These are phyloP conservation scores for Mucor plumbeus DNA, from an alignment of 371 early-diverging fungal genomes.

Conservation along the genomic window DNA sequence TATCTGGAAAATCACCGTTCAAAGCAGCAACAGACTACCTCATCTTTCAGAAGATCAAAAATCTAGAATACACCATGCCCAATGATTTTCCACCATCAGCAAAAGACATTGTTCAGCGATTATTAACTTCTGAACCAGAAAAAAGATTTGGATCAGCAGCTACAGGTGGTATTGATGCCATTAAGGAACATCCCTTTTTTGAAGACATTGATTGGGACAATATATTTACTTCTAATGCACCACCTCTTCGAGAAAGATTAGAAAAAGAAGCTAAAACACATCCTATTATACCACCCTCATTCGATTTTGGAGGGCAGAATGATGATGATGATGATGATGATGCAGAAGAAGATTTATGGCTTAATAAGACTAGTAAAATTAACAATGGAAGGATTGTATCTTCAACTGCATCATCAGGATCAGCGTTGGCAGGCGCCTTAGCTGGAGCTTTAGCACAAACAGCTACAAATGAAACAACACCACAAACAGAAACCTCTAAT, in stretches of 20 bases:
- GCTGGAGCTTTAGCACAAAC: conserved; percentile 1
- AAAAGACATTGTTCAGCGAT: conserved; percentile 71
- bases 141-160: conserved; percentile 71
- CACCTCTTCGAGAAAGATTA: conserved; percentile 35
- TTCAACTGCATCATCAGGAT: not conserved
- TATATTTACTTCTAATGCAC: conserved; percentile 52
- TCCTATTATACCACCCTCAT: conserved; percentile 26
- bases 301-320: conserved; percentile 10
- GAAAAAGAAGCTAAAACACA: conserved; percentile 28
- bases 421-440: not conserved
- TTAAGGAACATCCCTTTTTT: conserved; percentile 92
- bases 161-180: conserved; percentile 67
- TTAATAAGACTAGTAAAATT: conserved; percentile 13
- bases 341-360: conserved; percentile 45
- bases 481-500: not conserved
- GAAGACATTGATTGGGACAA: conserved; percentile 82
- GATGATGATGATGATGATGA: conserved; percentile 14
- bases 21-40: conserved; percentile 94
- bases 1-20: conserved; percentile 95
- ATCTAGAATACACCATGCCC: conserved; percentile 85
- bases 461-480: not conserved
- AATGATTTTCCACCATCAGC: conserved; percentile 69
- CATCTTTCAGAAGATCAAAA: conserved; percentile 94
- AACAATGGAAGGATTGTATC: not conserved
- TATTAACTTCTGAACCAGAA: conserved; percentile 81